These are phyloP conservation scores for Fraxinus quadrangulata DNA, from an alignment of 257 asterid genomes.

Conservation along the genomic window DNA sequence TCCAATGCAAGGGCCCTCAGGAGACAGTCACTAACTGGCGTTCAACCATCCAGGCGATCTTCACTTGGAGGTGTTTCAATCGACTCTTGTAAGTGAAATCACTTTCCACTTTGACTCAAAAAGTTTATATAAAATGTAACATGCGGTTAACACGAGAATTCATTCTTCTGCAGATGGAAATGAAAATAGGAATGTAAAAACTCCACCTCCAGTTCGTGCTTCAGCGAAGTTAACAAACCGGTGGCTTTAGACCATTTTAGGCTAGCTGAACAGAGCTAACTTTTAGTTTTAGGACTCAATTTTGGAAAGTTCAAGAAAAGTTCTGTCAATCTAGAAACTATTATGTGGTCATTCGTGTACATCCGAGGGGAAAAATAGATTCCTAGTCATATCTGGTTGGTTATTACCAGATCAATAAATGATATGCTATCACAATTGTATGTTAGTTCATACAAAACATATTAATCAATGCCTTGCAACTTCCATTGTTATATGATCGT, in stretches of 20 bases:
- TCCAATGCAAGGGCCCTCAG: constrained; percentile 55
- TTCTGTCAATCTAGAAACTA: not conserved
- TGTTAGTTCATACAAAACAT: not conserved
- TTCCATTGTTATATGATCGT: not conserved
- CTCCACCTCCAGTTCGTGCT: constrained; percentile 60
- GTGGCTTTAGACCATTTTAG: constrained; percentile 54
- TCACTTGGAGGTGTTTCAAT: constrained; percentile 67
- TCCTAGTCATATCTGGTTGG: not conserved
- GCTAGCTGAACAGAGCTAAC: not conserved
- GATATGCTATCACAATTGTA: not conserved
- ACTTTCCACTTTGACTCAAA: too few relatives aligned
- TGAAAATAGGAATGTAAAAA: constrained; percentile 52
- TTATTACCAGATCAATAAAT: not conserved
- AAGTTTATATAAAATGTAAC: not conserved
- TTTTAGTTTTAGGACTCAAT: constrained; percentile 29
- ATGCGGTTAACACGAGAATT: not conserved
- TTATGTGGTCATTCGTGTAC: constrained; percentile 27
- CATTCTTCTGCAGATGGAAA: constrained; percentile 41
- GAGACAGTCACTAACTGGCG: constrained; percentile 73
- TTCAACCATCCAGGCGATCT: constrained; percentile 62
- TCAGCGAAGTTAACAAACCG: constrained; percentile 58
- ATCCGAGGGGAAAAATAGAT: not conserved
- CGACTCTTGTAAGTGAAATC: constrained; percentile 48
- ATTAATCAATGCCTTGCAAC: not conserved
- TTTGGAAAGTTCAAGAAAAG: constrained; percentile 18